Evolutionary conservation across 306 rosid genomes (phyloP), one percentile per base, ranked within the genome.

Genomic region (Vigna hirtella): DNA sequence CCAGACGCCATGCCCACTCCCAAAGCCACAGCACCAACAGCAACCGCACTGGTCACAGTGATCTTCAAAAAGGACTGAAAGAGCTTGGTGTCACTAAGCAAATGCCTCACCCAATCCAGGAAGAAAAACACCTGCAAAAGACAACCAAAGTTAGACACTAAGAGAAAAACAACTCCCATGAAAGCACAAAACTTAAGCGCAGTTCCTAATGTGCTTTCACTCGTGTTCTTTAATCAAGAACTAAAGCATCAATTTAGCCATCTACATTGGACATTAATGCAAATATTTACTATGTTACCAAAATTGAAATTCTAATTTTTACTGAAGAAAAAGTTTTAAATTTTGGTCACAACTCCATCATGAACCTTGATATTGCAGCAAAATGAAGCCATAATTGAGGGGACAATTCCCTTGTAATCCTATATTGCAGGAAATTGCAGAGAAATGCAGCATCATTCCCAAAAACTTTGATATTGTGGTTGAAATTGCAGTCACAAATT

Each of bases 1-100:
- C 99, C 99, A 40, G 99, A 90, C 26, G 97, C 99, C 11, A 83
- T 93, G 81, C 99, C 99, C 16, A 96, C 79, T 81, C 98, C 99
- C 78, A 96, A 80, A 66, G 99, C 99, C 85, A 93, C 57, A 50
- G 87, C 88, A 72, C 98, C 99, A 81, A 96, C 88, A 61, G 74
- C 59, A 4, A 93, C 90, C 4, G 98, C 98, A 53, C 87, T 59
- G 59, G 94, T 93, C 65, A 96, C 99, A 5, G 99, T 93, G 82
- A 93, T 93, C 93, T 91, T 91, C 89, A 96, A 77, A 79, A 96
- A 96, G 59, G 97, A 90, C 87, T 93, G 91, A 52, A 96, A 96
- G 90, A 88, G 63, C 79, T 86, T 93, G 16, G 89, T 53, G 76
- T 96, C 99, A 42, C 88, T 88, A 22, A 96, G 87, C 74, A 89